Conservation (phyloP, 208 protist species). For the Trichomonas tenax region DNA sequence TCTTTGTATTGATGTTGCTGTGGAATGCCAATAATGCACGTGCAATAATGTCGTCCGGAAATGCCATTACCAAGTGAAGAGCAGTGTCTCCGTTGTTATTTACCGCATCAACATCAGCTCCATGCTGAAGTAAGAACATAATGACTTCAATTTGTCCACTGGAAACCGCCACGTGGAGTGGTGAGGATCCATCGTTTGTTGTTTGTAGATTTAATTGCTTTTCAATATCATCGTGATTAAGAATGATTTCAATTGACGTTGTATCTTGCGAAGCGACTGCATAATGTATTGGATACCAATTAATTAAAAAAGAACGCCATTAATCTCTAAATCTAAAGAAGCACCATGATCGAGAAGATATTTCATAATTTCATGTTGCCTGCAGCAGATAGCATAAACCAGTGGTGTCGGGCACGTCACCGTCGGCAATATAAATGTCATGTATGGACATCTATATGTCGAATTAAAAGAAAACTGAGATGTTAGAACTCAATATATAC, state of each 20-base stretch:
- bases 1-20: background rate
- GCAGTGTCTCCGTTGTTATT: background rate
- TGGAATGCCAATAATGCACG: background rate
- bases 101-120: background rate
- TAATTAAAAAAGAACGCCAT: background rate
- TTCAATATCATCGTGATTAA: background rate
- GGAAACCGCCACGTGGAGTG: background rate
- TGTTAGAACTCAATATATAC: background rate
- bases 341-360: background rate
- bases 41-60: background rate
- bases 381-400: background rate
- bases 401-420: background rate
- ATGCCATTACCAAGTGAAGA: background rate
- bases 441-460: background rate
- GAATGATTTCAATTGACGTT: background rate
- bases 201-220: background rate
- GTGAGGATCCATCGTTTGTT: background rate
- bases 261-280: background rate
- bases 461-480: background rate
- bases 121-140: background rate
- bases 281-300: slow-evolving; percentile 16
- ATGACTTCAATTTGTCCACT: background rate
- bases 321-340: background rate
- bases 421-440: background rate
- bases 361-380: background rate